Conservation (phyloP, 805 yeast species). For the Millerozyma acaciae region DNA sequence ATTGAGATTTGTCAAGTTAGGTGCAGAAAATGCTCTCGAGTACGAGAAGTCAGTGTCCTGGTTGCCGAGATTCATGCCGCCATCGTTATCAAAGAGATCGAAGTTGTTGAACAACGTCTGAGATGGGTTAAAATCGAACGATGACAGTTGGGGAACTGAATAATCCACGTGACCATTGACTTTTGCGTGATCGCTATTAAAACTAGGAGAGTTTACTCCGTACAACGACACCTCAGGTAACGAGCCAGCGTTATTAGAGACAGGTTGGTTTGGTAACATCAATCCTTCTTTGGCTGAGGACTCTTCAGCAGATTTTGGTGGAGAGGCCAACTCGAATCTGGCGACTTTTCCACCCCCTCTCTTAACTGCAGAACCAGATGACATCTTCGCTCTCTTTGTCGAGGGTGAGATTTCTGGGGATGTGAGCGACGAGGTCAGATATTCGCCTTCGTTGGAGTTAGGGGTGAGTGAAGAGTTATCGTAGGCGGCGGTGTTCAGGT, state of each 20-base stretch:
- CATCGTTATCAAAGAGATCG: constrained; percentile 7
- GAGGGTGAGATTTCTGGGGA: constrained; percentile 1
- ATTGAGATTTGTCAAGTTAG: constrained; percentile 9
- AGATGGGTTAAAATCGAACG: constrained; percentile 11
- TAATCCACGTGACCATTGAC: background rate
- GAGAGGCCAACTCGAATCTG: constrained; percentile 1
- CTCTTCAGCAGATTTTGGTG: background rate
- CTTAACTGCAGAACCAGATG: constrained; percentile 1
- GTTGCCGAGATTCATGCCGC: constrained; percentile 1
- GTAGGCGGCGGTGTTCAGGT: constrained; percentile 3
- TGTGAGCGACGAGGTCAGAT: constrained; percentile 1
- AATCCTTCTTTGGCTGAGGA: background rate
- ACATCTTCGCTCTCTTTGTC: constrained; percentile 12
- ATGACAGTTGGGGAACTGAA: constrained; percentile 10
- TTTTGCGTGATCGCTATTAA: background rate
- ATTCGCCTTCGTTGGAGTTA: background rate
- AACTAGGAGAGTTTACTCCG: background rate
- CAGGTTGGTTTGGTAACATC: constrained; percentile 2
- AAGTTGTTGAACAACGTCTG: constrained; percentile 10
- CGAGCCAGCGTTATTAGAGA: background rate
- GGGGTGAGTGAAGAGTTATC: constrained; percentile 8
- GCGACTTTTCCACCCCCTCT: too few relatives aligned
- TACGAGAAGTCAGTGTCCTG: background rate
- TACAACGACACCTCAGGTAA: background rate
- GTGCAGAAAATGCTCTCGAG: constrained; percentile 10